Base-by-base conservation (phyloP, 495 filamentous ascomycete genomes). In the Penicillium paradoxum region DNA sequence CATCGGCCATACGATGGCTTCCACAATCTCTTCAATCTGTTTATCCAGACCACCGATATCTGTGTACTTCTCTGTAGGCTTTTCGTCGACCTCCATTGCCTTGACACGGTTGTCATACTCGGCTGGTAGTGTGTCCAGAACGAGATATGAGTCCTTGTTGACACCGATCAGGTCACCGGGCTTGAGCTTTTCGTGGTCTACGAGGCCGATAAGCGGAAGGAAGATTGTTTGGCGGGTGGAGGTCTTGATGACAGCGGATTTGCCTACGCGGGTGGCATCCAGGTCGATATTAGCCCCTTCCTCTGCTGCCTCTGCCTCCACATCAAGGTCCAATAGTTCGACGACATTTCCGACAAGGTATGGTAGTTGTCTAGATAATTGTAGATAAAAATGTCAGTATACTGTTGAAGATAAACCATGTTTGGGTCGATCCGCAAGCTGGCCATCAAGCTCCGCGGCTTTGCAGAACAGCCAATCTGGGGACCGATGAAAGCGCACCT, bases 1-100 rank as follows among this genome's bases (percentile, higher is more conserved):
- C 93, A 99, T 99, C 6, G 93, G 93, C 95, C 90, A 96, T 43
- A 99, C 93, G 24, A 99, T 92, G 51, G 93, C 93, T 71, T 99
- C 93, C n/a, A 99, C 90, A 36, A 99, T 84, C 75, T 99, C 93
- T 68, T 96, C 95, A 66, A 99, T 99, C 77, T 99, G 93, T 75
- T 99, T 99, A 73, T 96, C 90, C 62, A 99, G 74, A 30, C 93
- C 93, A 69, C 93, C 93, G 18, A 99, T 95, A 78, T 99, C 93
- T 56, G 83, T 90, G 76, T 99, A 99, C 77, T 97, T 96, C 75
- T 99, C 93, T 32, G 90, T 96, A 17, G 93, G 93, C 80, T 99
- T 99, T 81, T 99, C 93, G 63, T 99, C 93, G 33, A 99, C 93
- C 78, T 99, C 93, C 93, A 99, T 99, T 27, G 93, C 93, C 79